Percentiles rank a stretch among this genome's conserved stretches.
Evolutionary conservation across 2,329 filamentous ascomycete species (phyloP).

Genomic region (Allantophomopsis lycopodina): DNA sequence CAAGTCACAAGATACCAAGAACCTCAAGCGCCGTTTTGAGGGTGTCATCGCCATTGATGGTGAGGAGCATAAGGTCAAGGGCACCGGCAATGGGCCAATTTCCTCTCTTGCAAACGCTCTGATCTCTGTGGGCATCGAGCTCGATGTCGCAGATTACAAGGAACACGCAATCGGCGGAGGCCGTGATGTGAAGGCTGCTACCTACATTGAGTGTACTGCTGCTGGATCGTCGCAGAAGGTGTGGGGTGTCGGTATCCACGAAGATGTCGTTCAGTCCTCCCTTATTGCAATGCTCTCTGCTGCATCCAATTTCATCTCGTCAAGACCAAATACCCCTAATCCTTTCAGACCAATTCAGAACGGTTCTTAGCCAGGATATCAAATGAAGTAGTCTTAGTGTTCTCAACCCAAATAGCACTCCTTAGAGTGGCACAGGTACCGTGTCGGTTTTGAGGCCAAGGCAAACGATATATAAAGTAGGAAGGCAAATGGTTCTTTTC

Average conservation of each 20-base stretch:
- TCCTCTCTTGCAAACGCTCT: constrained; percentile 79
- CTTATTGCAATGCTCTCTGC: constrained; percentile 76
- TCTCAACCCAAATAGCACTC: constrained; percentile 10
- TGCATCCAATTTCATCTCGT: constrained; percentile 67
- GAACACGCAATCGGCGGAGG: constrained; percentile 83
- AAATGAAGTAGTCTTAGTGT: constrained; percentile 13
- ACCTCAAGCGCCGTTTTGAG: constrained; percentile 69
- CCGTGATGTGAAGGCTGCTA: constrained; percentile 78
- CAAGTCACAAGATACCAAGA: constrained; percentile 63
- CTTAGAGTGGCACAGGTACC: constrained; percentile 16
- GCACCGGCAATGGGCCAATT: constrained; percentile 80
- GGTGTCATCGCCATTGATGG: constrained; percentile 77
- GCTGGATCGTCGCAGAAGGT: constrained; percentile 55
- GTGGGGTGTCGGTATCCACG: constrained; percentile 86
- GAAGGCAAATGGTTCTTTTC: neutral
- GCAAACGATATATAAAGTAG: constrained; percentile 18
- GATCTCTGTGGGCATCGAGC: constrained; percentile 62
- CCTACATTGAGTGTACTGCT: constrained; percentile 81
- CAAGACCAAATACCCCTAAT: constrained; percentile 54
- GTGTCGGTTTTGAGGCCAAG: constrained; percentile 24
- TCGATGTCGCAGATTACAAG: constrained; percentile 91
- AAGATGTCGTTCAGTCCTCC: constrained; percentile 83
- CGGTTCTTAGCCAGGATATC: constrained; percentile 26
- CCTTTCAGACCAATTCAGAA: constrained; percentile 43
- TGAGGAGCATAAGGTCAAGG: constrained; percentile 62